Base-by-base conservation (phyloP, 2,329 filamentous ascomycete species). In the Neopestalotiopsis sp. region DNA sequence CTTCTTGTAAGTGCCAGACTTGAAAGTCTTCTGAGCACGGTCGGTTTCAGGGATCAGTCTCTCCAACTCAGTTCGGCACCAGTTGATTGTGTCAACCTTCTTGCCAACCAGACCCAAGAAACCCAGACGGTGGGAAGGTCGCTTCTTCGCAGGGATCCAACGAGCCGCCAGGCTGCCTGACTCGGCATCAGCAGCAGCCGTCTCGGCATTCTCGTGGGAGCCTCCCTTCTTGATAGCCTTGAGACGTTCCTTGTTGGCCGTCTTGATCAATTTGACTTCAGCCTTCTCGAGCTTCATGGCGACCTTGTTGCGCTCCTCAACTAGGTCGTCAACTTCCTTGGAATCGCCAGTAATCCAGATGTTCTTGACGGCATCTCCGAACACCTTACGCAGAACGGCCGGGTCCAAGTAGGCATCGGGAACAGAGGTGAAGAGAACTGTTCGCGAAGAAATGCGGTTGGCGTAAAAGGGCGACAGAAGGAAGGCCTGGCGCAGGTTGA, bases 11-110 rank as follows among this genome's bases (percentile, higher is more conserved):
- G 92, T 87, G 65, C 92, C 89, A 32, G 85, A 82, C 64, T 86
- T 87, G 77, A 95, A 93, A 63, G 87, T 85, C 56, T 85, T 86
- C 78, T 96, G 93, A 30, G 89, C 86, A 57, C 88, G 84, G 64
- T 92, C 87, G 38, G 94, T 91, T 70, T 92, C 87, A 0, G 92
- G 91, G 66, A 92, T 91, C 59, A 97, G 88, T 63, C 90, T 90
- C 72, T 91, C 88, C 66, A 98, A 89, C 79, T 97, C 92, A 1
- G 86, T 84, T 65, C 96, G 92, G 71, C 90, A 92, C 92, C 93
- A 98, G 71, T 95, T 90, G 79, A 99, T 98, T 0, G 94, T 96
- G 81, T 99, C 96, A 17, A 98, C 95, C 79, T 97, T 96, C 77
- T 94, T 91, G 73, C 94, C 93, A 73, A 95, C 88, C 61, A 93